Evolutionary conservation across 192 early-diverging fungal genomes (phyloP), one percentile per base, ranked within the genome.

Genomic region (Entomortierella beljakovae): DNA sequence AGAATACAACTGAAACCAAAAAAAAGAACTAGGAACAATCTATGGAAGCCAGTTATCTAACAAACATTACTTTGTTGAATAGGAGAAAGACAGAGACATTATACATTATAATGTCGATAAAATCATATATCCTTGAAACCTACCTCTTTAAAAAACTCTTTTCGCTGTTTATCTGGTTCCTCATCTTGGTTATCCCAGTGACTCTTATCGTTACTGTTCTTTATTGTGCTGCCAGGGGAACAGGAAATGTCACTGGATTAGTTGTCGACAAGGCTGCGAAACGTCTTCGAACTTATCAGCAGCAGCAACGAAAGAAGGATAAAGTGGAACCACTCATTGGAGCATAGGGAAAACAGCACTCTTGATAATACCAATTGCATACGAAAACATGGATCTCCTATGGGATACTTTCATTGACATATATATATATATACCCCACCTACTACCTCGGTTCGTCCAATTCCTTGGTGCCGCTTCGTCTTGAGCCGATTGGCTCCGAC

Each of bases 241-340:
- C 75, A 18, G 75, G 75, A 5, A 79, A 79, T 22, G 55, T 64
- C 9, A 62, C 68, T 4, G 75, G 75, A 0, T 28, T 69, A 6
- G 31, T 79, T 22, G 62, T 79, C 31, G 75, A 79, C 25, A 64
- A 51, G 55, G 33, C 75, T n/a, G 61, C 75, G 5, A 79, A 79
- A n/a, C 67, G 49, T 0, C 37, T 70, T 48, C 31, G 75, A 23
- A 33, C 1, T 28, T 70, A 79, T 60, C 75, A 79, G 33, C 75
- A 70, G 20, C 11, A 53, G 9, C 67, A 79, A 26, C 58, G 75
- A 28, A 79, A 79, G 55, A 55, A 32, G 5, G 75, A 79, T 23
- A 76, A 76, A 25, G 13, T 40, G 8, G 62, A 79, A 11, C 68
- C 50, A 29, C 37, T n/a, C 23, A 20, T 50, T 52, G 57, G 54